These are phyloP conservation scores for Nyctanthes arbortristis DNA, from an alignment of 257 asterid species.

Conservation along the genomic window DNA sequence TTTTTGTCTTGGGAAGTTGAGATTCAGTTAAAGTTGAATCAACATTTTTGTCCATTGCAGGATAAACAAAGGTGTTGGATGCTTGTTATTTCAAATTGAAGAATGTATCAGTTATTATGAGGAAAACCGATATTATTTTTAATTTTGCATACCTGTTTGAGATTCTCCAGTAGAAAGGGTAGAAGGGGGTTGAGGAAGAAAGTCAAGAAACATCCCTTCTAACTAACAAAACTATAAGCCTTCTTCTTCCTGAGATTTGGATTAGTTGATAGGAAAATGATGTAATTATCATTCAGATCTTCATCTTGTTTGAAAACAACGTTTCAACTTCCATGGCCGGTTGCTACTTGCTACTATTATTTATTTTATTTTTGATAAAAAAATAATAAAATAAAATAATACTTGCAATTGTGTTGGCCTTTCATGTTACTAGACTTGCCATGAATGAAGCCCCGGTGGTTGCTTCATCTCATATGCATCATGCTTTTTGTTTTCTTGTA, in stretches of 20 bases:
- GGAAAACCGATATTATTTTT: too few relatives aligned
- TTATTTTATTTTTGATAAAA: too few relatives aligned
- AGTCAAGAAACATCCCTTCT: neutral
- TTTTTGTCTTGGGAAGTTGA: slow-evolving; percentile 10
- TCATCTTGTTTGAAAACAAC: slow-evolving; percentile 11
- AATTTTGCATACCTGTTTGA: too few relatives aligned
- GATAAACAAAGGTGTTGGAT: neutral
- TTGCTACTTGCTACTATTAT: too few relatives aligned
- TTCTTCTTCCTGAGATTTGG: neutral
- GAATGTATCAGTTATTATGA: too few relatives aligned
- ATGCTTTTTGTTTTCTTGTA: neutral
- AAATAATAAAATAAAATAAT: too few relatives aligned
- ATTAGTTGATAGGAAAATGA: slow-evolving; percentile 12
- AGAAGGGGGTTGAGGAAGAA: too few relatives aligned
- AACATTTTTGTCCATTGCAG: neutral
- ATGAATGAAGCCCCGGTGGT: slow-evolving; percentile 17
- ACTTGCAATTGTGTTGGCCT: neutral
- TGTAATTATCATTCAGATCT: slow-evolving; percentile 7
- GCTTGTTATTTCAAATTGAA: neutral
- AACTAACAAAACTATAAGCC: neutral
- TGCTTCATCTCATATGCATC: neutral
- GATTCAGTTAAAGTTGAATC: neutral
- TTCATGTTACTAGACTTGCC: slow-evolving; percentile 12
- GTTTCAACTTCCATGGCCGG: slow-evolving; percentile 10
- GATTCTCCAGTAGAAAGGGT: too few relatives aligned